Evolutionary conservation across 805 yeast species (phyloP).

Genomic region (Candida sonorensis): DNA sequence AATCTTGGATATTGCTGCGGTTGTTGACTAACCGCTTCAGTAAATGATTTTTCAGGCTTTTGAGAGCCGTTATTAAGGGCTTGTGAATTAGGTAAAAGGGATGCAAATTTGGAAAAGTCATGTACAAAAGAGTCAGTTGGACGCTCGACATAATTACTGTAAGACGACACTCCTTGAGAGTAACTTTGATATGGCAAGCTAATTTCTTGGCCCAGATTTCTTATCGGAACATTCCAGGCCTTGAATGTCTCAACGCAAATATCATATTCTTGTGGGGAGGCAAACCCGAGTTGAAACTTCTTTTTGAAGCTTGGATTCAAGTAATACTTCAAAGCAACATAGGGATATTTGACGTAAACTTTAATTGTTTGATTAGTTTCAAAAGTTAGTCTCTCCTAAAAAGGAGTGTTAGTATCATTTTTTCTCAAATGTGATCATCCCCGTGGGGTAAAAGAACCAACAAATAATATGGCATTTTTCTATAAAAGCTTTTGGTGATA

Average conservation of each 20-base stretch:
- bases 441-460: too few species aligned
- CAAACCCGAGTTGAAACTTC: conserved; percentile 17
- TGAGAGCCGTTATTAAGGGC: too few species aligned
- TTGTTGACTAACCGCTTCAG: too few species aligned
- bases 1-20: too few species aligned
- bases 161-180: not conserved
- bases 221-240: conserved; percentile 9
- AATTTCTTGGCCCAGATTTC: conserved; percentile 5
- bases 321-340: conserved; percentile 19
- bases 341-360: conserved; percentile 18
- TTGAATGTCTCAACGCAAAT: conserved; percentile 10
- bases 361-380: conserved; percentile 12
- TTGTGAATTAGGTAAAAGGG: too few species aligned
- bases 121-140: too few species aligned
- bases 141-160: too few species aligned
- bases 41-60: too few species aligned
- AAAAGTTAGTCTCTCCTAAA: conserved; percentile 18
- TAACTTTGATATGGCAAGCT: not conserved
- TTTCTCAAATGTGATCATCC: not conserved
- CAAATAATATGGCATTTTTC: too few species aligned
- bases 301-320: conserved; percentile 6
- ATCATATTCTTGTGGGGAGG: conserved; percentile 7
- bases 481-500: too few species aligned
- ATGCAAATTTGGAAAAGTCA: too few species aligned
- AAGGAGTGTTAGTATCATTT: not conserved